Evolutionary conservation across 768 basidiomycete species (phyloP), one percentile per base, ranked within the genome.

Genomic region (Pulveroboletus frians): DNA sequence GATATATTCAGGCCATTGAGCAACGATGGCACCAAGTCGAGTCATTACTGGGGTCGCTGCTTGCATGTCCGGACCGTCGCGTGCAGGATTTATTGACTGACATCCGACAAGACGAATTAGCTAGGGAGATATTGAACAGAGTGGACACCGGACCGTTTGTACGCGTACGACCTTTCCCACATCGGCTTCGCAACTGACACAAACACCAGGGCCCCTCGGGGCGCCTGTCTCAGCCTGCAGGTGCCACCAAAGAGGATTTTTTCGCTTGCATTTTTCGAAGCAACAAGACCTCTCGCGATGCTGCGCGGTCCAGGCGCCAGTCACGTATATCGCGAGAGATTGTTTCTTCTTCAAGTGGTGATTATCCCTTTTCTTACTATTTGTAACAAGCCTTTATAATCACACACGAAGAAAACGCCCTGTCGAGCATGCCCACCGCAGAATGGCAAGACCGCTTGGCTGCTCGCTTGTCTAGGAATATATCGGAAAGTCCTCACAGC

Each of bases 1-100:
- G 92, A 17, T 94, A 94, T 64, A 92, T 94, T 43, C 88, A 92
- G 64, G 91, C 91, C 34, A 92, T 94, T 44, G 92, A 94, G 69
- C 86, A 88, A 51, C 70, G 91, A 59, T 87, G 92, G 82, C 92
- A 94, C 58, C 88, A 92, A 63, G 87, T 93, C 58, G 92, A 94
- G 67, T 87, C 90, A 11, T 71, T 94, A n/a, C 74, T 94, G 5
- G 92, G 89, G 31, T 83, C 85, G 11, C 75, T 94, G 44, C 73
- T 93, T 43, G 80, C 85, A 57, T 87, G 85, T 50, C 75, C 77
- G 26, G 84, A 88, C 64, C 71, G 77, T 15, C 71, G 82, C 49
- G 81, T 87, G 0, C 80, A 83, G 61, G 71, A 69, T 31, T 63
- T 89, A 42, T 72, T 88, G 34, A 69, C 75, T 30, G 83, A 87